These are phyloP conservation scores for Penicillium cinerascens DNA, from an alignment of 495 filamentous ascomycete species.

Conservation along the genomic window DNA sequence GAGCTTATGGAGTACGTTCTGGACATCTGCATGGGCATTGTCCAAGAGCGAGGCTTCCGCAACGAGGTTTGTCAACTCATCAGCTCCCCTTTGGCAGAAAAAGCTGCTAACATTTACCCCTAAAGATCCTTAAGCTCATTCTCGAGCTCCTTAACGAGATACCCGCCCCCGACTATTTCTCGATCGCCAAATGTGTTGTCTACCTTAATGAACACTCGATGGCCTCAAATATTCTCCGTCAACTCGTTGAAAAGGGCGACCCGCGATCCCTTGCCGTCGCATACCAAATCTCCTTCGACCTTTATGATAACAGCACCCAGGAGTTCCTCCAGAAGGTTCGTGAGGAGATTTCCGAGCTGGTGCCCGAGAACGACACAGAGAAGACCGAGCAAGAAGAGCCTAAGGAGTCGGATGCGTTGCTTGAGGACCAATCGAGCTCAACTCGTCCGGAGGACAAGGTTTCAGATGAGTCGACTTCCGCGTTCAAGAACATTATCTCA, in stretches of 20 bases:
- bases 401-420: constrained; percentile 51
- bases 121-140: constrained; percentile 79
- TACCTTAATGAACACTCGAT: constrained; percentile 90
- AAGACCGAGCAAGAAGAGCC: constrained; percentile 49
- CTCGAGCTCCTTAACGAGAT: constrained; percentile 86
- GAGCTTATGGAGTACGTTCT: constrained; percentile 96
- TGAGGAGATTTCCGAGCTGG: constrained; percentile 66
- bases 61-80: constrained; percentile 55
- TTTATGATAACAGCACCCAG: constrained; percentile 97
- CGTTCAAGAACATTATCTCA: constrained; percentile 73
- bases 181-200: constrained; percentile 96
- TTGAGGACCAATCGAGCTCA: constrained; percentile 43
- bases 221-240: constrained; percentile 81
- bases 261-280: constrained; percentile 74
- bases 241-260: constrained; percentile 78
- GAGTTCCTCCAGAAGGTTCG: constrained; percentile 92
- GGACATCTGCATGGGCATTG: constrained; percentile 94
- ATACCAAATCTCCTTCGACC: constrained; percentile 96
- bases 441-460: constrained; percentile 40
- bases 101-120: constrained; percentile 15
- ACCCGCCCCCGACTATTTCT: constrained; percentile 90
- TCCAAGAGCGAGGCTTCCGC: constrained; percentile 87
- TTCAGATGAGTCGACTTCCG: constrained; percentile 48
- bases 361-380: constrained; percentile 40
- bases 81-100: neutral